Conservation (phyloP, 2,329 filamentous ascomycete species). For the Fusarium dlaminii region DNA sequence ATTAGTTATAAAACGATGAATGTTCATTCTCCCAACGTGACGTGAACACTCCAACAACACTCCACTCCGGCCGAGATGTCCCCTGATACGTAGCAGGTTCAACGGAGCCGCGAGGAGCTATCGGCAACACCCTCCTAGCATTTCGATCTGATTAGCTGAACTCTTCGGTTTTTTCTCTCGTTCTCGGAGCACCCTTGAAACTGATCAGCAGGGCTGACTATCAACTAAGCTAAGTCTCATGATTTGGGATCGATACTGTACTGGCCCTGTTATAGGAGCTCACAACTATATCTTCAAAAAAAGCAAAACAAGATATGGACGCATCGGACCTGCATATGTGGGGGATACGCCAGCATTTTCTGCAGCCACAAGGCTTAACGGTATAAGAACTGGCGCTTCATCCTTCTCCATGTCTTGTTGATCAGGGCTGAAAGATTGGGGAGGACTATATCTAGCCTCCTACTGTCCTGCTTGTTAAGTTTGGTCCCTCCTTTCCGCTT, state of each 20-base stretch:
- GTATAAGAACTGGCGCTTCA: slow-evolving; percentile 12
- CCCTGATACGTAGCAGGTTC: slow-evolving; percentile 9
- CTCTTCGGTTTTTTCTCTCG: background rate
- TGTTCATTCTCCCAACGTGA: slow-evolving; percentile 27
- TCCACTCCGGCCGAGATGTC: slow-evolving; percentile 25
- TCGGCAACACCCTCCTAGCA: slow-evolving; percentile 3
- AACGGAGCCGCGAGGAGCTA: slow-evolving; percentile 16
- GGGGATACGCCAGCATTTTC: slow-evolving; percentile 11
- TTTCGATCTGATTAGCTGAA: background rate
- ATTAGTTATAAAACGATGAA: background rate
- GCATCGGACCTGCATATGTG: slow-evolving; percentile 36
- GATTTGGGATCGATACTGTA: background rate
- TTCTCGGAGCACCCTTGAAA: background rate
- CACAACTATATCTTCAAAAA: slow-evolving; percentile 4
- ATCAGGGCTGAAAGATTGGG: slow-evolving; percentile 10
- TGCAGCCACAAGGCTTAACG: slow-evolving; percentile 31
- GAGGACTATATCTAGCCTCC: background rate
- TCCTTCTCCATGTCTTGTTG: slow-evolving; percentile 9
- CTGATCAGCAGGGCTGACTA: background rate
- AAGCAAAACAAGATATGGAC: slow-evolving; percentile 10
- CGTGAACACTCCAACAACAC: slow-evolving; percentile 23
- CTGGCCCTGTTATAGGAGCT: background rate
- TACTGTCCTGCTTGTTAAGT: background rate
- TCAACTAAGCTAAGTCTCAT: background rate
- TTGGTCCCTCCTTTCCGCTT: slow-evolving; percentile 2